Percentiles rank a stretch among this genome's conserved stretches.
Conservation (phyloP, 179 eudicot genomes). For the Beta corolliflora region DNA sequence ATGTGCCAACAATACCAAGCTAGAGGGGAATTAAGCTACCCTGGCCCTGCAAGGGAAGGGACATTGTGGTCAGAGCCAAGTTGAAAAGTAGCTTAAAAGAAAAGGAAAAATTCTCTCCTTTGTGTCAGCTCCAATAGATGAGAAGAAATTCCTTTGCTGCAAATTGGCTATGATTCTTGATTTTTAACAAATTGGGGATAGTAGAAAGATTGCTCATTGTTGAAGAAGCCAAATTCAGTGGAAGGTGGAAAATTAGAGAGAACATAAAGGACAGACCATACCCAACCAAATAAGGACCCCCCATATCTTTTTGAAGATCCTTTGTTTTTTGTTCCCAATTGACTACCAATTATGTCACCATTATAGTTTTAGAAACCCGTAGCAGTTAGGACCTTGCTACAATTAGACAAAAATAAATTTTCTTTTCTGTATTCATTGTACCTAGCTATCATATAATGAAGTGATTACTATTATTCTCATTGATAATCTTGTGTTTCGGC, state of each 20-base stretch:
- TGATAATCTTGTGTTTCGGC: not conserved
- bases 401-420: not conserved
- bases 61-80: conserved; percentile 1
- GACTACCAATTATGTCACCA: not conserved
- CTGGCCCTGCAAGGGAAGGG: not conserved
- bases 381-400: conserved; percentile 5
- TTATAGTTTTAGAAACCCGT: not conserved
- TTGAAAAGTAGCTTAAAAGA: not conserved
- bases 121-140: conserved; percentile 24
- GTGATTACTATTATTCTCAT: not conserved
- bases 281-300: conserved; percentile 29
- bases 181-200: not conserved
- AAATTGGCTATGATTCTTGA: conserved; percentile 26
- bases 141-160: conserved; percentile 21
- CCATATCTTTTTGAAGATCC: conserved; percentile 17
- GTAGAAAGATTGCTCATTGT: not conserved
- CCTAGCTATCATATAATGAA: not conserved
- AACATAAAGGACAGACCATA: conserved; percentile 34
- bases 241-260: conserved; percentile 3
- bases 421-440: not conserved
- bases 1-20: not conserved
- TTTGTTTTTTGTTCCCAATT: conserved; percentile 10
- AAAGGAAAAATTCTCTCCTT: conserved; percentile 1
- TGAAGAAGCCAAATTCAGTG: not conserved
- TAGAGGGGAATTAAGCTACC: no score